phyloP scores from a whole-genome alignment of 495 filamentous ascomycete genomes.

The Penicillium cosmopolitanum region DNA sequence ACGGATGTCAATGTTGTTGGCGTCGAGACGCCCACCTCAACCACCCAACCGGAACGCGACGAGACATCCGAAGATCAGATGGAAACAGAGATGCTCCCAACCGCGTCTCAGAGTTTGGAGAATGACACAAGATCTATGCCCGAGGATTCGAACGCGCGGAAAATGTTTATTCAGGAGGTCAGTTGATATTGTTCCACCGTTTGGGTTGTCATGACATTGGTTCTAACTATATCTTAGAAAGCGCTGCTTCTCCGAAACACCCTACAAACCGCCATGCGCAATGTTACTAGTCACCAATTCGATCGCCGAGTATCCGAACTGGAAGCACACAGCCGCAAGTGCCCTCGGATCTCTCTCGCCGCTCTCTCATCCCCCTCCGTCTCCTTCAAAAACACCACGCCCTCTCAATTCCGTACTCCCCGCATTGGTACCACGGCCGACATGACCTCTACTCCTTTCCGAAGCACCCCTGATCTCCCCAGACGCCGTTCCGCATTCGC shows the following conservation, averaged over 20 bases:
- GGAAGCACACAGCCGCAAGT: slow-evolving; percentile 50
- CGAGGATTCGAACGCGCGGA: slow-evolving; percentile 42
- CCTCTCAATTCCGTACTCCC: slow-evolving; percentile 29
- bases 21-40: slow-evolving; percentile 18
- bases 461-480: slow-evolving; percentile 30
- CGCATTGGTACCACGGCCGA: slow-evolving; percentile 26
- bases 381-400: slow-evolving; percentile 25
- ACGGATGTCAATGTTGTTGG: slow-evolving; percentile 14
- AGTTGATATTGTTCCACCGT: slow-evolving; percentile 9
- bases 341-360: slow-evolving; percentile 36
- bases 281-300: slow-evolving; percentile 44
- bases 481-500: slow-evolving; percentile 18
- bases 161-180: slow-evolving; percentile 51
- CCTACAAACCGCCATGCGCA: slow-evolving; percentile 51
- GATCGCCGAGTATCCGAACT: slow-evolving; percentile 50
- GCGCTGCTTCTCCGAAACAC: slow-evolving; percentile 46
- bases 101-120: slow-evolving; percentile 14
- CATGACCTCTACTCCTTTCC: slow-evolving; percentile 24
- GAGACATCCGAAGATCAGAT: slow-evolving; percentile 18
- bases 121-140: slow-evolving; percentile 30
- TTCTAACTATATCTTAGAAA: slow-evolving; percentile 37
- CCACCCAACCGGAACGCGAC: slow-evolving; percentile 27
- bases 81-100: slow-evolving; percentile 15
- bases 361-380: slow-evolving; percentile 20
- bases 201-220: neutral